Evolutionary conservation across 805 yeast species (phyloP).

Genomic region (Candida alai): DNA sequence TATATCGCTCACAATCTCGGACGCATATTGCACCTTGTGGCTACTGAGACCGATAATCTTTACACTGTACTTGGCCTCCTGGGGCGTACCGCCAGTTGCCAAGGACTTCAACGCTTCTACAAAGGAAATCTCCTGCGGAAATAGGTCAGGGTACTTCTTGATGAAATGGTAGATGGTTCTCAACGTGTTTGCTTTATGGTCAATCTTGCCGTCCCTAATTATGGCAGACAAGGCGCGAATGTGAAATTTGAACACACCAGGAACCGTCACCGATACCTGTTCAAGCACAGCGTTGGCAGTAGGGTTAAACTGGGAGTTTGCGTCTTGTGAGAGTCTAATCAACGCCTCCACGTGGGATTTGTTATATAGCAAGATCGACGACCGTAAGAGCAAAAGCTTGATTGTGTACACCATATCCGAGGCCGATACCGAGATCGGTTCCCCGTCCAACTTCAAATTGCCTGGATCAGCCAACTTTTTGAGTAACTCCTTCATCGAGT

Average conservation of each 20-base stretch:
- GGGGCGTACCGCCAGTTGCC: slow-evolving; percentile 50
- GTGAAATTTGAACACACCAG: slow-evolving; percentile 62
- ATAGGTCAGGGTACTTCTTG: slow-evolving; percentile 44
- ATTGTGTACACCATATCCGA: slow-evolving; percentile 51
- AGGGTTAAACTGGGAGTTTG: slow-evolving; percentile 21
- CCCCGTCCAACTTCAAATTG: slow-evolving; percentile 34
- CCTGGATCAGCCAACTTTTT: slow-evolving; percentile 52
- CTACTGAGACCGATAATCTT: slow-evolving; percentile 51
- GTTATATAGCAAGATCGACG: slow-evolving; percentile 61
- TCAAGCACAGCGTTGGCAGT: slow-evolving; percentile 54
- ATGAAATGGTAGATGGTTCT: slow-evolving; percentile 60
- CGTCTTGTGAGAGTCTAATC: slow-evolving; percentile 42
- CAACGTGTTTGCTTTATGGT: slow-evolving; percentile 29
- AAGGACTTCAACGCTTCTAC: slow-evolving; percentile 42
- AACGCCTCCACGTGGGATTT: slow-evolving; percentile 57
- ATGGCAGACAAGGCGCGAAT: slow-evolving; percentile 45
- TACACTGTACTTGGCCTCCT: slow-evolving; percentile 62
- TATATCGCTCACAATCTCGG: slow-evolving; percentile 35
- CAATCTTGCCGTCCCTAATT: no score
- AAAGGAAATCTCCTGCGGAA: slow-evolving; percentile 44
- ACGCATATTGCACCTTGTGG: slow-evolving; percentile 36
- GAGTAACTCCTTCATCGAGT: slow-evolving; percentile 60
- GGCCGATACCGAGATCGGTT: slow-evolving; percentile 32
- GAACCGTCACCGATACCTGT: slow-evolving; percentile 55
- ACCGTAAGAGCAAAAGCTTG: slow-evolving; percentile 56